phyloP scores from a whole-genome alignment of 1,139 yeast species.

The Geotrichum aggregatum region DNA sequence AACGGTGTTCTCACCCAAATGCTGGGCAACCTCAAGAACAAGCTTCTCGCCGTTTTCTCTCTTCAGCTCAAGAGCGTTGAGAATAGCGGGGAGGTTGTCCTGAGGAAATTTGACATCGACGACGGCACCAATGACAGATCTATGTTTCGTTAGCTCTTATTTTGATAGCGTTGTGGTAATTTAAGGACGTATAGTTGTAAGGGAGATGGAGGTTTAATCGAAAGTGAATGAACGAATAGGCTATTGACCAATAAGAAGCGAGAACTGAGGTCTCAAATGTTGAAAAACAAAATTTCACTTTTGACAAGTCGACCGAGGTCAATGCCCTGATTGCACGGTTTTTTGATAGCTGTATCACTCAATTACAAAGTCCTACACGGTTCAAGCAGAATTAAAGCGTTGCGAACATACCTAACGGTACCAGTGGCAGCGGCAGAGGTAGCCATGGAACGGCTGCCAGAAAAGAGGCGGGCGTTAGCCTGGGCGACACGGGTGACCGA shows the following conservation, averaged over 20 bases:
- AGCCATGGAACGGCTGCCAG: conserved; percentile 69
- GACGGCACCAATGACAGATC: conserved; percentile 99
- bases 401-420: conserved; percentile 78
- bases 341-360: not conserved
- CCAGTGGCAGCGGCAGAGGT: conserved; percentile 81
- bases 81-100: conserved; percentile 94
- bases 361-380: not conserved
- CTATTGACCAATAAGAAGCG: conserved; percentile 18
- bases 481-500: conserved; percentile 87
- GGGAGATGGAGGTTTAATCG: conserved; percentile 3
- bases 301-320: not conserved
- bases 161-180: too few species aligned
- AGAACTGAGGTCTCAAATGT: conserved; percentile 1
- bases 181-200: conserved; percentile 24
- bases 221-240: not conserved
- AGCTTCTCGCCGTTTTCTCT: conserved; percentile 60
- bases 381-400: not conserved
- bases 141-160: conserved; percentile 38
- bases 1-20: conserved; percentile 99
- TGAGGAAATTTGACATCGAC: conserved; percentile 98
- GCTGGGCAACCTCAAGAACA: conserved; percentile 98
- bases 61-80: conserved; percentile 90
- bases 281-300: not conserved
- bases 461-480: conserved; percentile 62
- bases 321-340: not conserved